phyloP scores from a whole-genome alignment of 495 filamentous ascomycete species.

The Xylaria longipes region DNA sequence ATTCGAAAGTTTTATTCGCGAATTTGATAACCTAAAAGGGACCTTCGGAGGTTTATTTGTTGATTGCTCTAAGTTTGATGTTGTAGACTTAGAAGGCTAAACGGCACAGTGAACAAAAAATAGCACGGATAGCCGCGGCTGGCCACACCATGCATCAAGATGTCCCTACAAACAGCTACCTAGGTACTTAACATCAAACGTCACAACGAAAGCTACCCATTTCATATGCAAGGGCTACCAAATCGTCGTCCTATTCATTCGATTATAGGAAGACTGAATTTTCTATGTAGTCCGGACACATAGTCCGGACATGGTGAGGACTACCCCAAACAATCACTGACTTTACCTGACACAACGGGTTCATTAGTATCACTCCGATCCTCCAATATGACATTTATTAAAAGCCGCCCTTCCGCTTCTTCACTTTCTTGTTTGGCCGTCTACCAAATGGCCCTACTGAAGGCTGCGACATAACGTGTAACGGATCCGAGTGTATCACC shows the following conservation, averaged over 20 bases:
- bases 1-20: background rate
- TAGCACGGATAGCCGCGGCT: conserved; percentile 13
- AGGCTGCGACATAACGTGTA: conserved; percentile 50
- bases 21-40: background rate
- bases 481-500: conserved; percentile 28
- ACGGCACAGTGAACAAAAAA: background rate
- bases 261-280: background rate
- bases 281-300: no score
- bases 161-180: background rate
- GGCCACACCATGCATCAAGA: background rate
- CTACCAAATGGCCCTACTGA: conserved; percentile 46
- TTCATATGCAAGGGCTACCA: background rate
- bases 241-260: background rate
- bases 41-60: background rate
- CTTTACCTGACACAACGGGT: background rate
- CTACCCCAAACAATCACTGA: background rate
- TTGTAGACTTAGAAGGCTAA: background rate
- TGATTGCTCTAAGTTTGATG: background rate
- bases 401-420: conserved; percentile 41
- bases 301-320: background rate
- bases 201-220: background rate
- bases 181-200: background rate
- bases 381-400: conserved; percentile 2
- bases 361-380: background rate
- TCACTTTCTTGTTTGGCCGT: conserved; percentile 39